These are phyloP conservation scores for Pichia heedii DNA, from an alignment of 805 yeast genomes.

Conservation along the genomic window DNA sequence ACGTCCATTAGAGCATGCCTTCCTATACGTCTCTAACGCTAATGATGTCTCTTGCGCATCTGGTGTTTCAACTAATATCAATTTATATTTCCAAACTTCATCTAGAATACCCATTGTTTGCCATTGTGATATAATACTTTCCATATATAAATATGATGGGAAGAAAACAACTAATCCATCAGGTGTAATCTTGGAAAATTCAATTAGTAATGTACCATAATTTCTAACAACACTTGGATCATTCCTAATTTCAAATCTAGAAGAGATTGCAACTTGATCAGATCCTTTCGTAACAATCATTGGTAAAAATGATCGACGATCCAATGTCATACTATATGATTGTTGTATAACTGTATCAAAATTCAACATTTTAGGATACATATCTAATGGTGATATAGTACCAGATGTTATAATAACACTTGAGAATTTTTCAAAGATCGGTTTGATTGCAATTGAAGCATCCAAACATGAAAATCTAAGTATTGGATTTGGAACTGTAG, in stretches of 20 bases:
- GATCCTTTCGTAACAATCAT: constrained; percentile 96
- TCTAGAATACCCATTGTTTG: constrained; percentile 96
- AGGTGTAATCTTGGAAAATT: constrained; percentile 91
- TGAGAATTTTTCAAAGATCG: constrained; percentile 87
- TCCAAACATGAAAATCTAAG: constrained; percentile 89
- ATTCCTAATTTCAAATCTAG: constrained; percentile 92
- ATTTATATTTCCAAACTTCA: constrained; percentile 96
- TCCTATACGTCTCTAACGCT: constrained; percentile 90
- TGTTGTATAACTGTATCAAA: constrained; percentile 91
- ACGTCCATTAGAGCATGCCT: constrained; percentile 94
- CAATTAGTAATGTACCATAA: constrained; percentile 86
- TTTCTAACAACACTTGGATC: constrained; percentile 97
- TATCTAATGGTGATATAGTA: constrained; percentile 94
- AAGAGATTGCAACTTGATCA: constrained; percentile 94
- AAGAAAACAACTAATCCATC: constrained; percentile 98
- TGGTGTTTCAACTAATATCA: constrained; percentile 94
- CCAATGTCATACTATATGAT: constrained; percentile 92
- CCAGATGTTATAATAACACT: constrained; percentile 95
- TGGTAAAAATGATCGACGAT: constrained; percentile 87
- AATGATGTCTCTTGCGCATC: constrained; percentile 97
- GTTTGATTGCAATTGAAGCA: constrained; percentile 96
- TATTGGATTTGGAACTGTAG: constrained; percentile 95
- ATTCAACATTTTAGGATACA: constrained; percentile 96
- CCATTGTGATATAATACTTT: constrained; percentile 97
- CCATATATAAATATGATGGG: constrained; percentile 97